These are phyloP conservation scores for Phoma sp. DNA, from an alignment of 2,329 filamentous ascomycete genomes.

Conservation along the genomic window DNA sequence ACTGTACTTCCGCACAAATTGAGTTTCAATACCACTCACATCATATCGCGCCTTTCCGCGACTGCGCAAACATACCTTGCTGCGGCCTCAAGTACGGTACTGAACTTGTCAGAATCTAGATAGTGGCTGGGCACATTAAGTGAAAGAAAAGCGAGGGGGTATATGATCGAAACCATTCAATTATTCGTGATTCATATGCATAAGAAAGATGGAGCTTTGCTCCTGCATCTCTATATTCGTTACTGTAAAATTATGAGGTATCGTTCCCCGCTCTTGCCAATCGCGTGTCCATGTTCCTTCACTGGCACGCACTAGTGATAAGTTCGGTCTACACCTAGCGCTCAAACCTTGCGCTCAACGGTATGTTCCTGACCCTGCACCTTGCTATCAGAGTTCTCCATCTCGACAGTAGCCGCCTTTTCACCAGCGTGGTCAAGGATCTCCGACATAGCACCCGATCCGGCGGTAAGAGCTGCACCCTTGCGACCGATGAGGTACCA, in stretches of 20 bases:
- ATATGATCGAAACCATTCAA: background rate
- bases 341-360: slow-evolving; percentile 30
- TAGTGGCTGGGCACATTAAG: too few species aligned
- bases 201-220: slow-evolving; percentile 13
- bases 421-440: slow-evolving; percentile 43
- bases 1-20: too few species aligned
- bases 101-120: too few species aligned
- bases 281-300: too few species aligned
- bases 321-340: too few species aligned
- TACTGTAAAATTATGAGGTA: background rate
- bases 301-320: too few species aligned
- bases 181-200: slow-evolving; percentile 2
- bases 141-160: too few species aligned
- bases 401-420: slow-evolving; percentile 38
- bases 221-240: slow-evolving; percentile 6
- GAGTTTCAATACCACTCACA: too few species aligned
- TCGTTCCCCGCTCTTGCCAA: too few species aligned
- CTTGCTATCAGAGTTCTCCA: slow-evolving; percentile 29
- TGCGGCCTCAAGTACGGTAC: too few species aligned
- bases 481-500: slow-evolving; percentile 75
- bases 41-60: too few species aligned
- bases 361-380: slow-evolving; percentile 22
- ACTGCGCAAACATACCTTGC: too few species aligned
- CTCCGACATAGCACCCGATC: slow-evolving; percentile 43
- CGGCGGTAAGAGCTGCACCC: slow-evolving; percentile 44